Percentiles rank a stretch among this genome's conserved stretches.
Conservation (phyloP, 768 basidiomycete genomes). For the Chiua virens region DNA sequence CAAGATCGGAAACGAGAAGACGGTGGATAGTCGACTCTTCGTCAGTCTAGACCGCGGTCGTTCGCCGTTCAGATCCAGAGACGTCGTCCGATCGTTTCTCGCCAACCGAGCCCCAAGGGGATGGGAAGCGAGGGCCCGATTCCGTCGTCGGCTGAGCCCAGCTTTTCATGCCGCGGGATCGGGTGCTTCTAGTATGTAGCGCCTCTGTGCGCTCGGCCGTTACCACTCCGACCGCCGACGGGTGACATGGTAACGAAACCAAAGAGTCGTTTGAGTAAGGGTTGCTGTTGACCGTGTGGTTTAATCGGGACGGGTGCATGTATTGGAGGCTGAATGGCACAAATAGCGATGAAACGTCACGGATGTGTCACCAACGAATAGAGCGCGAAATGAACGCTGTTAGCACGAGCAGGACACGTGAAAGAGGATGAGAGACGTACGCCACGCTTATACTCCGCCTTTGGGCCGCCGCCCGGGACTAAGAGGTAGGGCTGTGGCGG, state of each 20-base stretch:
- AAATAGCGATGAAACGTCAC: slow-evolving; percentile 8
- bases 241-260: slow-evolving; percentile 29
- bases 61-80: background rate
- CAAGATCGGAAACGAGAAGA: slow-evolving; percentile 11
- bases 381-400: slow-evolving; percentile 8
- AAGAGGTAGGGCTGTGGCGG: slow-evolving; percentile 27
- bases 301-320: slow-evolving; percentile 31
- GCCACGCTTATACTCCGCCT: slow-evolving; percentile 32
- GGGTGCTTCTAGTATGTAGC: slow-evolving; percentile 23
- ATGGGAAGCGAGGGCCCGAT: no score
- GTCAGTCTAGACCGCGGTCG: slow-evolving; percentile 3
- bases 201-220: slow-evolving; percentile 25
- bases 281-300: slow-evolving; percentile 29
- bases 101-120: background rate
- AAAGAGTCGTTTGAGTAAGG: slow-evolving; percentile 31
- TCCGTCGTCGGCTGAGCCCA: background rate
- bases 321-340: slow-evolving; percentile 20
- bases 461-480: slow-evolving; percentile 28
- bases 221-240: slow-evolving; percentile 20
- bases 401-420: slow-evolving; percentile 14
- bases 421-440: slow-evolving; percentile 21
- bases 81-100: background rate
- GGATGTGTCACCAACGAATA: slow-evolving; percentile 3
- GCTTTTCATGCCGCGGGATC: background rate
- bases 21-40: background rate